Base-by-base conservation (phyloP, 768 basidiomycete genomes). In the Mycena alexandri region DNA sequence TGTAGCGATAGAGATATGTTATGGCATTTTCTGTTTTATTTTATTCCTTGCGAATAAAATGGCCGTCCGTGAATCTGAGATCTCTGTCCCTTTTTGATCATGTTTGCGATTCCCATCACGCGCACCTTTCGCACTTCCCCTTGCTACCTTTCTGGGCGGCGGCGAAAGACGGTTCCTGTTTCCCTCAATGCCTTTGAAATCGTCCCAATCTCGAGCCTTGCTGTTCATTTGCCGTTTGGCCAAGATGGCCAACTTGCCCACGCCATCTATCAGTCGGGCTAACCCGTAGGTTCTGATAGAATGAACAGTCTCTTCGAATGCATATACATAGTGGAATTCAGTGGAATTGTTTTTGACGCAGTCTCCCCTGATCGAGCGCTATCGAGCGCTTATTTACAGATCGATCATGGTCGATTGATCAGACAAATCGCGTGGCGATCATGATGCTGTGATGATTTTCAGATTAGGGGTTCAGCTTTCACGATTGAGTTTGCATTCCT, bases 1-100 rank as follows among this genome's bases (percentile, higher is more conserved):
- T 59, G 61, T 54, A 53, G 48, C 46, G 53, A 64, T 60, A 59
- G 24, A 53, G 54, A 62, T 56, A 65, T 43, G 55, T 66, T 60
- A 67, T 67, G 59, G 58, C 59, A 60, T 61, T 61, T 67, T 66
- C 46, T 54, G 65, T 48, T 43, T 58, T 55, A 58, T 51, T 67
- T 60, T 61, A 61, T 60, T 66, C 57, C 58, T 59, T 63, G 58
- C 48, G 63, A 64, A 61, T 61, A 64, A 60, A 38, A 61, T 63
- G 41, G 43, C 43, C 36, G 38, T 47, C 43, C 36, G 38, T 47
- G 34, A 46, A 62, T 62, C 62, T 60, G 11, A 61, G 60, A 57
- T 50, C 38, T 29, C n/a, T 2, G 44, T 17, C 50, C 21, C 10
- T 16, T 42, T 52, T 21, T 36, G 54, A 38, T 63, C 34, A 6